phyloP scores from a whole-genome alignment of 495 filamentous ascomycete species.

The Poronia punctata region DNA sequence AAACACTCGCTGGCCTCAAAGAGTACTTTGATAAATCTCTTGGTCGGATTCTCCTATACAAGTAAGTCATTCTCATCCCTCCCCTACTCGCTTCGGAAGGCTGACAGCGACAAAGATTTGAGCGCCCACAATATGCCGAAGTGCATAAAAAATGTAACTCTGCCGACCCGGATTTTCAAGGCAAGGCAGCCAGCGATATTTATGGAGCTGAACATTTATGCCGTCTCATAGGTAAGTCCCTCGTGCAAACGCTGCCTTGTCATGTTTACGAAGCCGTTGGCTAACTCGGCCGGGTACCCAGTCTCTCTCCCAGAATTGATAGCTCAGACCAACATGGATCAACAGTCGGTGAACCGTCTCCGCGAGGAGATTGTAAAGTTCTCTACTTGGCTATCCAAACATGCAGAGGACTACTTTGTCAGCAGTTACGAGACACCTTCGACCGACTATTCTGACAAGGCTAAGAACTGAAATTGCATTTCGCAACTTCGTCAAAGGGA shows the following conservation, averaged over 20 bases:
- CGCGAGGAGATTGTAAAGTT: slow-evolving; percentile 81
- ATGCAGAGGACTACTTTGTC: slow-evolving; percentile 67
- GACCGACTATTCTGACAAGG: slow-evolving; percentile 44
- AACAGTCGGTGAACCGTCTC: slow-evolving; percentile 75
- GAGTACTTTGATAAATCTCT: slow-evolving; percentile 89
- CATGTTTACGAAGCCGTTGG: neutral
- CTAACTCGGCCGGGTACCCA: slow-evolving; percentile 35
- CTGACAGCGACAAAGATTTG: slow-evolving; percentile 62
- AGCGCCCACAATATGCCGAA: slow-evolving; percentile 75
- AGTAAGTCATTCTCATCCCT: slow-evolving; percentile 30
- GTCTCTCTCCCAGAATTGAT: slow-evolving; percentile 89
- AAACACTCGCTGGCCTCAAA: slow-evolving; percentile 72
- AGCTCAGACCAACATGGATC: slow-evolving; percentile 96
- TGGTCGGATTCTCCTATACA: slow-evolving; percentile 82
- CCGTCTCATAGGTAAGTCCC: slow-evolving; percentile 71
- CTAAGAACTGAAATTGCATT: slow-evolving; percentile 20
- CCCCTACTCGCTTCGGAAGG: no score
- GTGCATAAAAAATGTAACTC: slow-evolving; percentile 57
- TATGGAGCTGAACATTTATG: slow-evolving; percentile 91
- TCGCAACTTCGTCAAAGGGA: no score
- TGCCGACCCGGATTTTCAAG: slow-evolving; percentile 48
- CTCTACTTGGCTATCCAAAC: slow-evolving; percentile 69
- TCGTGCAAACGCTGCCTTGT: slow-evolving; percentile 1
- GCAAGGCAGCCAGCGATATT: slow-evolving; percentile 64
- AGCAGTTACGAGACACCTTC: slow-evolving; percentile 62